Percentiles rank a stretch among this genome's conserved stretches.
Evolutionary conservation across 1,284 basidiomycete genomes (phyloP).

Genomic region (Cerrena zonata): DNA sequence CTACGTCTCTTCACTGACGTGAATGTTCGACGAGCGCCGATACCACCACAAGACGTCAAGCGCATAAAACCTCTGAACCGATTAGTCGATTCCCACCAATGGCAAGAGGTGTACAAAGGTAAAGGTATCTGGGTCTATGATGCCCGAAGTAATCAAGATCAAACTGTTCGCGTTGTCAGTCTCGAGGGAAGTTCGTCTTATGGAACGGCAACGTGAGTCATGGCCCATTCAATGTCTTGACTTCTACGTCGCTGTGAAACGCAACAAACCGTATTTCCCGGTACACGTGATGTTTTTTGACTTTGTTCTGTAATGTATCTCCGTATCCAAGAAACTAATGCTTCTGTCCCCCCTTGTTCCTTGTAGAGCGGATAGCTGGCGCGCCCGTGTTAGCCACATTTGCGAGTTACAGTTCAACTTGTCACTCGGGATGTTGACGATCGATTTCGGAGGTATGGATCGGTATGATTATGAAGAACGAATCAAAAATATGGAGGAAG

Average conservation of each 20-base stretch:
- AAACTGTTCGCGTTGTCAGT: conserved; percentile 57
- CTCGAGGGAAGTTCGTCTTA: conserved; percentile 53
- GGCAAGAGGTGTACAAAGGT: conserved; percentile 70
- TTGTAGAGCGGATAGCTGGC: conserved; percentile 73
- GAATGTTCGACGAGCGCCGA: conserved; percentile 49
- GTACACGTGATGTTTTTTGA: too few relatives aligned
- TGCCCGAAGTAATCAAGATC: conserved; percentile 54
- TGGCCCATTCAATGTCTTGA: neutral
- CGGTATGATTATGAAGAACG: conserved; percentile 64
- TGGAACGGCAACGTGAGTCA: conserved; percentile 67
- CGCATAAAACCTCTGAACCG: conserved; percentile 46
- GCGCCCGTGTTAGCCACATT: conserved; percentile 61
- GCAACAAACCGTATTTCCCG: too few relatives aligned
- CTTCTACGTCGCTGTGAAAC: too few relatives aligned
- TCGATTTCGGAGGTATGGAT: conserved; percentile 71
- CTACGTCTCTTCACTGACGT: conserved; percentile 70
- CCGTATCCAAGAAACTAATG: too few relatives aligned
- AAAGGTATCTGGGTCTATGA: conserved; percentile 73
- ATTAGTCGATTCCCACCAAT: conserved; percentile 56
- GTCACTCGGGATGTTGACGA: conserved; percentile 54
- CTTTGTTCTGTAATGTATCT: too few relatives aligned
- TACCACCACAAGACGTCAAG: conserved; percentile 37
- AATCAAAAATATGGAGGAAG: conserved; percentile 54
- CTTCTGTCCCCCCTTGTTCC: too few relatives aligned
- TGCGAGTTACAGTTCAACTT: conserved; percentile 69